phyloP scores from a whole-genome alignment of 495 filamentous ascomycete genomes.

The Aspergillus egyptiacus region DNA sequence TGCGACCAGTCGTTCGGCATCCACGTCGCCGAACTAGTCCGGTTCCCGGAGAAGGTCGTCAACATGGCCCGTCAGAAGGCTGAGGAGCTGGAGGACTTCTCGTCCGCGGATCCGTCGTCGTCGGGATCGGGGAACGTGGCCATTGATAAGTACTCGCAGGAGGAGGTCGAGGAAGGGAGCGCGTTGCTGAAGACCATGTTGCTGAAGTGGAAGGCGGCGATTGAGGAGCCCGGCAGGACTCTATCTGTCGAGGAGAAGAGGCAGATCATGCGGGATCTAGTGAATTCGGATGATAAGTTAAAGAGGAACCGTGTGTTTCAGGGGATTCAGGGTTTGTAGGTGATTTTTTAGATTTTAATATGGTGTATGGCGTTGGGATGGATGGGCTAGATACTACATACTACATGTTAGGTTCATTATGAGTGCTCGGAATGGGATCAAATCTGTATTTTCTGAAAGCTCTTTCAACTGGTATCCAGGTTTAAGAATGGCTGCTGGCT shows the following conservation, averaged over 20 bases:
- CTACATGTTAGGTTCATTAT: too few species aligned
- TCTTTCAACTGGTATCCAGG: too few species aligned
- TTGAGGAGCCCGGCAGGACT: constrained; percentile 49
- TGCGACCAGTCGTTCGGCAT: constrained; percentile 98
- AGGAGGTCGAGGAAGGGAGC: constrained; percentile 90
- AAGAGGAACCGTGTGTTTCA: constrained; percentile 83
- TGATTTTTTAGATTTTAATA: not conserved
- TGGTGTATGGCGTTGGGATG: constrained; percentile 4
- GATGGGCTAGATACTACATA: not conserved
- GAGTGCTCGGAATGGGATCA: too few species aligned
- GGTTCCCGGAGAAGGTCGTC: constrained; percentile 96
- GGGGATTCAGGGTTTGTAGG: constrained; percentile 73
- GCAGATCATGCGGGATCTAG: constrained; percentile 69
- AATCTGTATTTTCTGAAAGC: too few species aligned
- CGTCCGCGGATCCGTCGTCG: constrained; percentile 43
- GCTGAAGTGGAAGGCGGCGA: constrained; percentile 80
- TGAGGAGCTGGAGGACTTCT: constrained; percentile 95
- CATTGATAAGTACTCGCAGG: constrained; percentile 59
- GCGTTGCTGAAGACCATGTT: constrained; percentile 79
- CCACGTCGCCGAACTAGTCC: constrained; percentile 93
- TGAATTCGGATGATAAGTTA: constrained; percentile 63
- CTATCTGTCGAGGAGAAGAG: constrained; percentile 77
- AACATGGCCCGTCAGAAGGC: constrained; percentile 98
- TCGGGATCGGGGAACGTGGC: too few species aligned
- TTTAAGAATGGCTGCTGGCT: too few species aligned